phyloP scores from a whole-genome alignment of 164 flowering plant species.

The Cinnamomum chago region DNA sequence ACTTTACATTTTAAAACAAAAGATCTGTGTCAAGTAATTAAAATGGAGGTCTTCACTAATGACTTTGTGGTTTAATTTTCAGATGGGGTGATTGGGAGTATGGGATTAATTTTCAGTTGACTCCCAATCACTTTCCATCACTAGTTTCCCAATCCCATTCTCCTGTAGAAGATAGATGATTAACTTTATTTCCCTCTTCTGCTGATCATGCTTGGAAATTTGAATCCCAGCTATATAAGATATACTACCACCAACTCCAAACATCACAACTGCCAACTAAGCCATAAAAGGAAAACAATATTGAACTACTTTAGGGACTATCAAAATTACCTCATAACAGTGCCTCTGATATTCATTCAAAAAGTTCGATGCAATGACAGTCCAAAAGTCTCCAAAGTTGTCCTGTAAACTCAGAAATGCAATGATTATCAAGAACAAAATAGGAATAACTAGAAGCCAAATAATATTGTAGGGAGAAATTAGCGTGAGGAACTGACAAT shows the following conservation, averaged over 20 bases:
- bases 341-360: constrained; percentile 64
- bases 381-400: constrained; percentile 77
- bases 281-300: neutral
- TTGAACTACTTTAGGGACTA: neutral
- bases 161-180: too few relatives aligned
- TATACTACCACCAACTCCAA: neutral
- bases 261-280: neutral
- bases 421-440: neutral
- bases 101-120: too few relatives aligned
- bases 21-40: too few relatives aligned
- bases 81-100: too few relatives aligned
- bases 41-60: too few relatives aligned
- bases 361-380: constrained; percentile 66
- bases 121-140: too few relatives aligned
- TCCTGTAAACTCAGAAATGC: constrained; percentile 45
- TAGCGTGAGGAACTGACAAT: neutral
- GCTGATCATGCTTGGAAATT: neutral
- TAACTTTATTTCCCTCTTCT: neutral
- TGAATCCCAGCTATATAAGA: neutral
- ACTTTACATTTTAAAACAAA: too few relatives aligned
- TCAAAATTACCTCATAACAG: constrained; percentile 64
- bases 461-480: neutral
- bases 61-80: too few relatives aligned
- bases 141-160: too few relatives aligned
- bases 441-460: neutral